Evolutionary conservation across 2,329 filamentous ascomycete genomes (phyloP).

Genomic region (Biscogniauxia sp.): DNA sequence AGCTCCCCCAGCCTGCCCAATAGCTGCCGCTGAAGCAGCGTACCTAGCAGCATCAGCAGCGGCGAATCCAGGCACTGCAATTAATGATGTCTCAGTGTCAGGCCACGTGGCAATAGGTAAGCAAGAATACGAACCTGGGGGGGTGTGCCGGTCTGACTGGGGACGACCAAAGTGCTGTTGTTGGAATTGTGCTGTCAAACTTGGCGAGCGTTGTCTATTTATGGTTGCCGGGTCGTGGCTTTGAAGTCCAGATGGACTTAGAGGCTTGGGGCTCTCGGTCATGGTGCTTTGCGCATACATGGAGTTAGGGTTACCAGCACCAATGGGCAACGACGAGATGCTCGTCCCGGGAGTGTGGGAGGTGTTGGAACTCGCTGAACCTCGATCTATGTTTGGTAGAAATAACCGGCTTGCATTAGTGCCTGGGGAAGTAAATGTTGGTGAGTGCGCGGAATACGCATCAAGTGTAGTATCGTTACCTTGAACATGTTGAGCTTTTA

Average conservation of each 20-base stretch:
- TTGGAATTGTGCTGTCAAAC: slow-evolving; percentile 61
- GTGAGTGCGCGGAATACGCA: slow-evolving; percentile 59
- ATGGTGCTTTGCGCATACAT: slow-evolving; percentile 72
- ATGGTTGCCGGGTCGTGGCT: slow-evolving; percentile 51
- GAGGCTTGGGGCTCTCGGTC: slow-evolving; percentile 83
- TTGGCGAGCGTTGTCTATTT: slow-evolving; percentile 63
- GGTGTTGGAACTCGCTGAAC: slow-evolving; percentile 52
- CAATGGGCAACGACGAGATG: slow-evolving; percentile 47
- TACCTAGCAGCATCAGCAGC: slow-evolving; percentile 32
- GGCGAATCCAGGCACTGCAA: slow-evolving; percentile 28
- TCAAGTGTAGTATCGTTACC: slow-evolving; percentile 47
- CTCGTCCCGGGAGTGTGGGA: slow-evolving; percentile 53
- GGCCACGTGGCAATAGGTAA: slow-evolving; percentile 12
- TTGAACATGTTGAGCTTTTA: slow-evolving; percentile 69
- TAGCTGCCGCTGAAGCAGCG: slow-evolving; percentile 25
- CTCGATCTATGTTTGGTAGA: slow-evolving; percentile 59
- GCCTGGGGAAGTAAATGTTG: slow-evolving; percentile 71
- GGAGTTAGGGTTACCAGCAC: slow-evolving; percentile 44
- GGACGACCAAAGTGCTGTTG: slow-evolving; percentile 62
- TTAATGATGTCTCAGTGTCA: slow-evolving; percentile 26
- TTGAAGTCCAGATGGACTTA: slow-evolving; percentile 62
- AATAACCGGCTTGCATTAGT: slow-evolving; percentile 55
- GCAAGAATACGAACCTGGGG: slow-evolving; percentile 48
- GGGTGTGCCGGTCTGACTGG: slow-evolving; percentile 53
- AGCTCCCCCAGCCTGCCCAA: slow-evolving; percentile 16